Evolutionary conservation across 768 basidiomycete species (phyloP).

Genomic region (Terana coerulea): DNA sequence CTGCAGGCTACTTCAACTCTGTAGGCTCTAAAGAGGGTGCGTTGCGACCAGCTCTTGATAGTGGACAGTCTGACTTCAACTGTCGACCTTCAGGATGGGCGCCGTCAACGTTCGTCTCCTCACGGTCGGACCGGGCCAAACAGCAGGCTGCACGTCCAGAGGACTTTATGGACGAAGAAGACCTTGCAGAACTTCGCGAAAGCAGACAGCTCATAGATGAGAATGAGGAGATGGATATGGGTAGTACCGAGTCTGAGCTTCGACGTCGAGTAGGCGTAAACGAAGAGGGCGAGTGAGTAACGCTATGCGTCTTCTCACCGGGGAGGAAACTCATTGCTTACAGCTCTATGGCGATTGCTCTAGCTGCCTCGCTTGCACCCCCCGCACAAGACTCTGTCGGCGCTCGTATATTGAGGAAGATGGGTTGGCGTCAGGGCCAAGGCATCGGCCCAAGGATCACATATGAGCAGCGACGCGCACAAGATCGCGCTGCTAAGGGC

Average conservation of each 20-base stretch:
- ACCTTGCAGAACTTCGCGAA: constrained; percentile 78
- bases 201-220: constrained; percentile 72
- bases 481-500: constrained; percentile 50
- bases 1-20: constrained; percentile 94
- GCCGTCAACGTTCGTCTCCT: constrained; percentile 90
- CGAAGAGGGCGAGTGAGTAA: constrained; percentile 48
- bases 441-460: constrained; percentile 91
- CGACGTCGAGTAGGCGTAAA: constrained; percentile 33
- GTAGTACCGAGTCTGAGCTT: constrained; percentile 49
- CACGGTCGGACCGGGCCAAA: constrained; percentile 71
- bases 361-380: constrained; percentile 67
- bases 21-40: constrained; percentile 95
- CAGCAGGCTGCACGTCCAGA: constrained; percentile 63
- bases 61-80: background rate
- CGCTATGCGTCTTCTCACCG: background rate
- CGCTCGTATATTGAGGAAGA: constrained; percentile 83
- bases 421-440: constrained; percentile 94
- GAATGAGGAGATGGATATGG: constrained; percentile 72
- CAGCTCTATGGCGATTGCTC: constrained; percentile 60
- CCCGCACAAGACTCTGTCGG: constrained; percentile 79
- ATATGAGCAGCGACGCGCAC: constrained; percentile 65
- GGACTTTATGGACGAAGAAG: constrained; percentile 99
- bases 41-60: constrained; percentile 13
- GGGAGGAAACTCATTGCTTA: background rate
- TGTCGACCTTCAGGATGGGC: constrained; percentile 71